Evolutionary conservation across 495 filamentous ascomycete genomes (phyloP).

Genomic region (Aspergillus egyptiacus): DNA sequence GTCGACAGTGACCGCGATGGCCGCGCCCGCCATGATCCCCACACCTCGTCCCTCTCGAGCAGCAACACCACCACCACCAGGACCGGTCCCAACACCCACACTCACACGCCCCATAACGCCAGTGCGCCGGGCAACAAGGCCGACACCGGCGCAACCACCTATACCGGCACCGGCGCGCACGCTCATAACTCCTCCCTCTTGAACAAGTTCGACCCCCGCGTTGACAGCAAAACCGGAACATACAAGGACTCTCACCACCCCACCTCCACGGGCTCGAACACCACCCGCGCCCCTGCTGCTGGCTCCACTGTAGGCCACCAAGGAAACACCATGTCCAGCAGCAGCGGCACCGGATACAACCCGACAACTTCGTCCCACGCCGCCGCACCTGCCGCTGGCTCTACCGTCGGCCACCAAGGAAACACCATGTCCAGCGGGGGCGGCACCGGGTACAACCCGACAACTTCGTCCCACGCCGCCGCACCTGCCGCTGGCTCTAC

Average conservation of each 20-base stretch:
- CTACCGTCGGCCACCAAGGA: slow-evolving; percentile 14
- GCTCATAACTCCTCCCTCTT: slow-evolving; percentile 45
- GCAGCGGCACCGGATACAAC: slow-evolving; percentile 12
- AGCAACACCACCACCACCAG: slow-evolving; percentile 10
- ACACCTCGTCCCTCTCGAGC: background rate
- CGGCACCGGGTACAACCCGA: slow-evolving; percentile 13
- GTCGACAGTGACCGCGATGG: slow-evolving; percentile 29
- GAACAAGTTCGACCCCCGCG: slow-evolving; percentile 49
- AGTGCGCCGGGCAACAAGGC: slow-evolving; percentile 12
- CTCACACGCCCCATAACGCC: too few species aligned
- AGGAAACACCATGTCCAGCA: too few species aligned
- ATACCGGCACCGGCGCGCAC: slow-evolving; percentile 26
- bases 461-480: slow-evolving; percentile 16
- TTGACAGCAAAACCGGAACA: slow-evolving; percentile 4
- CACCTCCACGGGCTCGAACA: background rate
- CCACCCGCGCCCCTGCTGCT: background rate
- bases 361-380: slow-evolving; percentile 18
- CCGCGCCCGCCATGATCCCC: slow-evolving; percentile 18
- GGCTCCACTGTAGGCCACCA: too few species aligned
- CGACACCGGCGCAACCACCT: slow-evolving; percentile 5
- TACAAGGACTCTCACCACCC: background rate
- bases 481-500: slow-evolving; percentile 24
- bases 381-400: slow-evolving; percentile 18
- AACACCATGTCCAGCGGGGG: too few species aligned
- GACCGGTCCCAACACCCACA: slow-evolving; percentile 8